These are phyloP conservation scores for Stephania japonica DNA, from an alignment of 164 flowering plant genomes.

Conservation along the genomic window DNA sequence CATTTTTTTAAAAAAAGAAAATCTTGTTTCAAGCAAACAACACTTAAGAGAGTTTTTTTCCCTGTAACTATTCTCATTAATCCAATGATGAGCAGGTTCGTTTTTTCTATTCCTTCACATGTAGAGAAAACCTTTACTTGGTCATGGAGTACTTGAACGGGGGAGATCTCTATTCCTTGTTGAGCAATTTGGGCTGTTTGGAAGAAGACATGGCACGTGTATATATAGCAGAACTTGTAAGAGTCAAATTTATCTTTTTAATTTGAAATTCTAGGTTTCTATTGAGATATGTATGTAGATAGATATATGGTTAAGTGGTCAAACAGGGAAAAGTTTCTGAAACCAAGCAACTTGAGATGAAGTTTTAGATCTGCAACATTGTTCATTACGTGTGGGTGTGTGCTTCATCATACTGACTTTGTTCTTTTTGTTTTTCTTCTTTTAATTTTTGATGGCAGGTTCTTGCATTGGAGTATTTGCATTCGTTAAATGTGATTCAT, in stretches of 20 bases:
- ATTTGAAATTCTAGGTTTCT: not conserved
- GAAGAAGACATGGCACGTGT: slow-evolving; percentile 92
- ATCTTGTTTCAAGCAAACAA: not conserved
- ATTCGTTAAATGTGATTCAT: slow-evolving; percentile 86
- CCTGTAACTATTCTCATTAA: slow-evolving; percentile 17
- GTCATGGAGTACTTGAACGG: slow-evolving; percentile 99
- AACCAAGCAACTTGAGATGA: not conserved
- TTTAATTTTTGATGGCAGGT: slow-evolving; percentile 47
- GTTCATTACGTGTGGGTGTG: not conserved
- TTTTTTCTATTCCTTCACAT: slow-evolving; percentile 98
- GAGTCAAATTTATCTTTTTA: slow-evolving; percentile 16
- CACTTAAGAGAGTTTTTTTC: not conserved
- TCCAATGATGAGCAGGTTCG: slow-evolving; percentile 70
- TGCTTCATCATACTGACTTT: not conserved
- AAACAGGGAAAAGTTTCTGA: not conserved
- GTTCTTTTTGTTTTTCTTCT: not conserved
- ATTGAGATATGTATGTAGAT: not conserved
- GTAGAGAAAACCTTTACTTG: slow-evolving; percentile 94
- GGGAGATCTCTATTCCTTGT: slow-evolving; percentile 88
- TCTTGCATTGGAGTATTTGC: slow-evolving; percentile 97
- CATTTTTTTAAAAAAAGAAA: not conserved
- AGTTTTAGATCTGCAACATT: not conserved
- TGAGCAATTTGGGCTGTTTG: slow-evolving; percentile 87
- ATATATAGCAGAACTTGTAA: slow-evolving; percentile 95
- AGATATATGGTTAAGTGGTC: not conserved